Base-by-base conservation (phyloP, 2,329 filamentous ascomycete genomes). In the Diaporthe vexans region DNA sequence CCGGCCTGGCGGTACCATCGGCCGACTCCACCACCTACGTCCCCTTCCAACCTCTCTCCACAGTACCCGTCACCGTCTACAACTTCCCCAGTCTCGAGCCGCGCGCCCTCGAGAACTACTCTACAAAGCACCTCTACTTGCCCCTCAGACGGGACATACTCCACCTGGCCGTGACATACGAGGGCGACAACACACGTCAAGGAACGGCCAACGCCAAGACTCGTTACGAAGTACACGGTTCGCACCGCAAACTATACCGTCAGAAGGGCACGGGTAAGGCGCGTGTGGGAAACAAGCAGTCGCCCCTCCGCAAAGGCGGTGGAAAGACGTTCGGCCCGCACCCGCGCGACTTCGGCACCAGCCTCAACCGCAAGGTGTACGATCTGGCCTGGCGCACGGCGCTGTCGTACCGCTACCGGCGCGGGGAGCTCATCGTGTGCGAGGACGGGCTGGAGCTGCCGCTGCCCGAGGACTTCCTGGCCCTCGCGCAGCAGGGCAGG, bases 321-420 rank as follows among this genome's bases (percentile, higher is more conserved):
- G 96, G 95, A 84, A 96, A 97, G 79, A 88, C 92, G 0, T 94
- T 95, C 80, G 97, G 97, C n/a, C 97, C 97, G 37, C 92, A 95
- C 79, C 95, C 95, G 35, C 90, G 97, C 82, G 95, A 98, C 85
- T 99, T 99, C 81, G 91, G 91, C 75, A 97, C 95, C 29, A 89
- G 90, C 21, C 88, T 99, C 72, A 95, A 93, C 79, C 89, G 90
- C 81, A 98, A 98, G 86, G 91, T 98, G 63, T 99, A 99, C 86
- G 95, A 98, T 84, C 89, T 97, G 79, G 97, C 97, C 13, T 98
- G 95, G 94, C 91, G 97, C 81, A 98, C 94, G 57, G 97, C 97
- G 15, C 89, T 99, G 77, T 97, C 94, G 81, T 97, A 98, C 86
- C 92, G 97, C 75, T 98, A 97, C 85, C 89, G 93, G 77, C 91